These are phyloP conservation scores for Colletotrichum abscissum DNA, from an alignment of 2,329 filamentous ascomycete species.

Conservation along the genomic window DNA sequence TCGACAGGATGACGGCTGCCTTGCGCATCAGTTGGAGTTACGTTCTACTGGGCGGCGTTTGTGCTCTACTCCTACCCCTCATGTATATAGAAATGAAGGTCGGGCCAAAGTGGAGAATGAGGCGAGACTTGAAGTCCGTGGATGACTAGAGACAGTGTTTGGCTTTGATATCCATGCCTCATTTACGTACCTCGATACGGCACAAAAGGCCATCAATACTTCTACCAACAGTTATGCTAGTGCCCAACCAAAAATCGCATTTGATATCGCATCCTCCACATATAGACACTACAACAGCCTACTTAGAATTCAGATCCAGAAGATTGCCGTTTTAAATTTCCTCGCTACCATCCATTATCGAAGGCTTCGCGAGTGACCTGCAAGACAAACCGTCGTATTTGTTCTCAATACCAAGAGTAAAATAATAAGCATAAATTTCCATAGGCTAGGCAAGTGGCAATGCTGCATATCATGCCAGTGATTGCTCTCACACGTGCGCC, in stretches of 20 bases:
- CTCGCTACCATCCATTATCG: conserved; percentile 38
- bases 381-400: too few relatives aligned
- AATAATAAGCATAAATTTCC: conserved; percentile 42
- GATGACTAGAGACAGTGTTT: neutral
- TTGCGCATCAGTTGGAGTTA: conserved; percentile 39
- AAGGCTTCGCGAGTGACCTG: too few relatives aligned
- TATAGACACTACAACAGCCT: conserved; percentile 55
- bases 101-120: conserved; percentile 37
- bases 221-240: neutral
- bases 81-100: conserved; percentile 40
- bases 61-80: conserved; percentile 33
- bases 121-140: conserved; percentile 8
- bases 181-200: neutral
- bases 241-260: conserved; percentile 49
- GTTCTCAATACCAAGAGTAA: neutral
- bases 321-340: conserved; percentile 57
- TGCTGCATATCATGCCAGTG: conserved; percentile 56
- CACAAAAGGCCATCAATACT: neutral
- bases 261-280: conserved; percentile 54
- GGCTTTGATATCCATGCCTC: neutral
- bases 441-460: conserved; percentile 53
- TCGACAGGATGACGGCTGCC: conserved; percentile 40
- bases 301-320: conserved; percentile 58
- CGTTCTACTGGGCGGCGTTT: conserved; percentile 38
- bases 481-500: conserved; percentile 58